Conservation (phyloP, 2,329 filamentous ascomycete species). For the Cladosporium sp. region DNA sequence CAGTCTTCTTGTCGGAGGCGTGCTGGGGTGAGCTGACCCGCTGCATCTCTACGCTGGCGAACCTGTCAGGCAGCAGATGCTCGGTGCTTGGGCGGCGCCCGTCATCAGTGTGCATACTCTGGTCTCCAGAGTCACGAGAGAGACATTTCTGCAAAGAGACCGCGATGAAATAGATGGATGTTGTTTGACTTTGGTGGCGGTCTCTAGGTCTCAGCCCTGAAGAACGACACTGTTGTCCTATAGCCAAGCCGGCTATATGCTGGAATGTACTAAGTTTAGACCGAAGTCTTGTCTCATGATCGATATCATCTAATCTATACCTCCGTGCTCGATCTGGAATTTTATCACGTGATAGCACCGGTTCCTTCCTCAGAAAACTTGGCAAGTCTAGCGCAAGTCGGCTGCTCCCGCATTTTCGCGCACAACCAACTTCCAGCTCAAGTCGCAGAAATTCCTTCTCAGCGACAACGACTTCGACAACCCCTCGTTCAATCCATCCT, state of each 20-base stretch:
- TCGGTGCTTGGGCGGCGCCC: constrained; percentile 11
- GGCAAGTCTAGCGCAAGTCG: neutral
- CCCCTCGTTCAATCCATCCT: constrained; percentile 9
- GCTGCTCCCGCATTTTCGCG: constrained; percentile 2
- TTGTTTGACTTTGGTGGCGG: neutral
- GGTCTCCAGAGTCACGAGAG: neutral
- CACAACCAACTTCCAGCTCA: neutral
- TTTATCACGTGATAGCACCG: neutral
- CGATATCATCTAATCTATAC: neutral
- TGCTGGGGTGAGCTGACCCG: neutral
- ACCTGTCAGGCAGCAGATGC: constrained; percentile 4
- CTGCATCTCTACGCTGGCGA: constrained; percentile 5
- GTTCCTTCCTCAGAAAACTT: neutral
- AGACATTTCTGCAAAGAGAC: neutral
- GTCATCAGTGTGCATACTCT: constrained; percentile 11
- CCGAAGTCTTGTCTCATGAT: too few relatives aligned
- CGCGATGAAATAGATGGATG: too few relatives aligned
- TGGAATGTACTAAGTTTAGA: neutral
- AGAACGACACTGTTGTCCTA: neutral
- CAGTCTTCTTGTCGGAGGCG: neutral
- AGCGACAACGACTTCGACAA: constrained; percentile 14
- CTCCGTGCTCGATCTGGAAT: too few relatives aligned
- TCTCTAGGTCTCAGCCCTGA: neutral
- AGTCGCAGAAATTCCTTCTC: constrained; percentile 8
- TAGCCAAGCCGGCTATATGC: constrained; percentile 1